These are phyloP conservation scores for Adiantum capillusveneris DNA, from an alignment of 75 land plant species.

Conservation along the genomic window DNA sequence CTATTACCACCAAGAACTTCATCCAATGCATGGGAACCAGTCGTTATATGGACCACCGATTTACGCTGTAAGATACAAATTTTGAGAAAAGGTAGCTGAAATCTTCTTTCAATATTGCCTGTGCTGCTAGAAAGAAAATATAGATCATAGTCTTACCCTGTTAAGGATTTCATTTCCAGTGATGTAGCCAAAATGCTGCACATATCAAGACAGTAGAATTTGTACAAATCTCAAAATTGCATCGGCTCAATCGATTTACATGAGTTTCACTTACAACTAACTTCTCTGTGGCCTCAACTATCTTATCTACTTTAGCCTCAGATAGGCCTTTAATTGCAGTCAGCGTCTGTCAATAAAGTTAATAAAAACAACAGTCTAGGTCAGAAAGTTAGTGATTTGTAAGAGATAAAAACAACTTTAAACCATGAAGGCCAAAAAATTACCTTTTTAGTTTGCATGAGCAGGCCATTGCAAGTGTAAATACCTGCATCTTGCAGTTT, in stretches of 20 bases:
- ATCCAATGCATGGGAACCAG: slow-evolving; percentile 90
- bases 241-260: too few relatives aligned
- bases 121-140: too few relatives aligned
- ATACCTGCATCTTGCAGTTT: slow-evolving; percentile 99
- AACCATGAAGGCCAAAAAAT: not conserved
- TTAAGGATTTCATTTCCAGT: slow-evolving; percentile 86
- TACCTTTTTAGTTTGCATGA: slow-evolving; percentile 98
- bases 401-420: not conserved
- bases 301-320: slow-evolving; percentile 95
- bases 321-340: slow-evolving; percentile 90
- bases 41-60: slow-evolving; percentile 75
- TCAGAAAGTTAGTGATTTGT: too few relatives aligned
- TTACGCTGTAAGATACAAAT: slow-evolving; percentile 46
- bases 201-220: too few relatives aligned
- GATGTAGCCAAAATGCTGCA: slow-evolving; percentile 75
- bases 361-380: too few relatives aligned
- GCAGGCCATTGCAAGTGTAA: slow-evolving; percentile 88
- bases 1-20: slow-evolving; percentile 76
- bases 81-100: too few relatives aligned
- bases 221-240: too few relatives aligned
- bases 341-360: slow-evolving; percentile 35
- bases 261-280: slow-evolving; percentile 58
- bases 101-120: too few relatives aligned
- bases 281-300: slow-evolving; percentile 90
- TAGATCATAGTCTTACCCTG: slow-evolving; percentile 39